Conservation (phyloP, 208 protist genomes). For the Leishmania arabica region DNA sequence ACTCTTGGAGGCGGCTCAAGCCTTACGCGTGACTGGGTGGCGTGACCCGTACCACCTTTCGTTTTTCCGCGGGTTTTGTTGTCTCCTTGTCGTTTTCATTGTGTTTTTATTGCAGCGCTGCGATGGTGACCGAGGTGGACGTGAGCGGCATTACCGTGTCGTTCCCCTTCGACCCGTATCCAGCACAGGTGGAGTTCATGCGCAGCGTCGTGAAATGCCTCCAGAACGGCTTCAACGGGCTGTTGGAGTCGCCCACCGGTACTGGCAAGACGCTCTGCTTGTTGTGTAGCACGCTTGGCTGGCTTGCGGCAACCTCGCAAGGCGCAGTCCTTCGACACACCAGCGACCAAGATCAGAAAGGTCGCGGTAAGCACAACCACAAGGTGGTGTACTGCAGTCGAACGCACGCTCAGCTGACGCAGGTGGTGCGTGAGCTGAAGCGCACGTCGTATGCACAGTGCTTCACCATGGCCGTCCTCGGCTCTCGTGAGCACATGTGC, state of each 20-base stretch:
- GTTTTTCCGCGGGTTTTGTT: neutral
- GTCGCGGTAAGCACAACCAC: neutral
- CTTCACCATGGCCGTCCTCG: slow-evolving; percentile 90
- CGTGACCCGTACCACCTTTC: neutral
- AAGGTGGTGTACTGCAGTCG: slow-evolving; percentile 96
- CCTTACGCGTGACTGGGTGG: neutral
- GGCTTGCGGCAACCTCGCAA: slow-evolving; percentile 43
- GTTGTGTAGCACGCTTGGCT: slow-evolving; percentile 95
- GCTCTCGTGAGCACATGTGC: slow-evolving; percentile 97
- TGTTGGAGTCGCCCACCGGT: slow-evolving; percentile 97
- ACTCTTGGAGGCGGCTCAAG: neutral
- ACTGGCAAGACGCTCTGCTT: slow-evolving; percentile 98
- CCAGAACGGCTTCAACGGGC: slow-evolving; percentile 78
- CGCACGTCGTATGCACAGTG: slow-evolving; percentile 81
- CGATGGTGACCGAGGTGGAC: slow-evolving; percentile 35
- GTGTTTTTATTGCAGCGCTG: neutral
- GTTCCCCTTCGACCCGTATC: slow-evolving; percentile 95
- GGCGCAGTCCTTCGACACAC: slow-evolving; percentile 7
- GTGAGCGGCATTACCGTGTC: slow-evolving; percentile 58
- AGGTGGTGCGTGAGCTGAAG: slow-evolving; percentile 97
- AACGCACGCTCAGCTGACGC: slow-evolving; percentile 98
- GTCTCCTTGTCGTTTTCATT: neutral
- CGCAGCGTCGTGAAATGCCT: slow-evolving; percentile 91
- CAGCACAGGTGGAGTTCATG: slow-evolving; percentile 96
- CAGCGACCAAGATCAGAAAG: neutral